A percentile compares a stretch with the other conserved stretches of the same genome.
These are phyloP conservation scores for Didymella keratinophila DNA, from an alignment of 2,329 filamentous ascomycete species.

Conservation along the genomic window DNA sequence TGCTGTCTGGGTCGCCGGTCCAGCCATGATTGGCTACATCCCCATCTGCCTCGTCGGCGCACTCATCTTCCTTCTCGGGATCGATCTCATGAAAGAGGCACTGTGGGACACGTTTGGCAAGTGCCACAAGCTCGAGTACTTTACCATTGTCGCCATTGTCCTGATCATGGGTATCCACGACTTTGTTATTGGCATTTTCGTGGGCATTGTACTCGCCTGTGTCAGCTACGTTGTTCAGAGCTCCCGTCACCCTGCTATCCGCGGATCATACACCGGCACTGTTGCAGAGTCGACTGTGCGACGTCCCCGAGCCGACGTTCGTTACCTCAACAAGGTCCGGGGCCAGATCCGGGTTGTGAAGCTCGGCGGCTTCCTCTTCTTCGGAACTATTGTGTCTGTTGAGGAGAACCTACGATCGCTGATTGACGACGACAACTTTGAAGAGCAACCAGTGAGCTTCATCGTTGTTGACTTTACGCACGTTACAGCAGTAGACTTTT, in stretches of 20 bases:
- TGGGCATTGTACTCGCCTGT: conserved; percentile 91
- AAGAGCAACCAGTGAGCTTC: conserved; percentile 81
- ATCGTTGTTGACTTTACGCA: conserved; percentile 87
- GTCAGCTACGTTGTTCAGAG: conserved; percentile 91
- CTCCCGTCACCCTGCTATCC: conserved; percentile 85
- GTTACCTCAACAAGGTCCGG: conserved; percentile 85
- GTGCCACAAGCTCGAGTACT: conserved; percentile 83
- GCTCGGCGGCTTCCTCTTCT: conserved; percentile 94
- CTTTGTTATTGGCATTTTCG: conserved; percentile 91
- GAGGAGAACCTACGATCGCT: conserved; percentile 85
- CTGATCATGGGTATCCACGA: conserved; percentile 96
- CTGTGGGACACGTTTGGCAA: conserved; percentile 89
- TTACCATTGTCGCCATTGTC: conserved; percentile 88
- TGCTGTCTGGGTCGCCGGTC: conserved; percentile 83
- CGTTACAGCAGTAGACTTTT: conserved; percentile 94
- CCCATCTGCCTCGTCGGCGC: conserved; percentile 97
- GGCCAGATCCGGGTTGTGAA: conserved; percentile 91
- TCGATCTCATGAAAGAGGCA: conserved; percentile 89
- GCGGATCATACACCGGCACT: conserved; percentile 88
- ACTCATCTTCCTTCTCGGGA: conserved; percentile 92
- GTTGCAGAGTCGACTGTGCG: conserved; percentile 92
- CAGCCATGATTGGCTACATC: conserved; percentile 89
- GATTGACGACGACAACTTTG: conserved; percentile 83
- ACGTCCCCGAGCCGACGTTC: conserved; percentile 86
- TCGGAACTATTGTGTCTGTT: conserved; percentile 95